These are phyloP conservation scores for Cercophora newfieldiana DNA, from an alignment of 495 filamentous ascomycete species.

Conservation along the genomic window DNA sequence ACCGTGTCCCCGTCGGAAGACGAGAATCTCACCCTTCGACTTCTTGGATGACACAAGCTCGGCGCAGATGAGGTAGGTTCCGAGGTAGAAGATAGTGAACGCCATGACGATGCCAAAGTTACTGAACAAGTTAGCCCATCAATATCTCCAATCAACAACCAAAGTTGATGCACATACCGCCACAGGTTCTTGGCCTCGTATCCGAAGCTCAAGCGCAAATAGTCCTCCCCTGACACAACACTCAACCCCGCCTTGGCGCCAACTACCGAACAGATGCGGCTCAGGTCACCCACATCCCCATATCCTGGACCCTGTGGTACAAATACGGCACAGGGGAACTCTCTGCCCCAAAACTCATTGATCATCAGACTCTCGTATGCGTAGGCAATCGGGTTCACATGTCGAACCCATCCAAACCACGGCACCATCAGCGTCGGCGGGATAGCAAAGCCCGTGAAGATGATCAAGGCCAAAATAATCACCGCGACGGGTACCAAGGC, in stretches of 20 bases:
- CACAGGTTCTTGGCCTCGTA: slow-evolving; percentile 15
- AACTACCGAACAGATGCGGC: slow-evolving; percentile 5
- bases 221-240: slow-evolving; percentile 12
- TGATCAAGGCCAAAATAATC: slow-evolving; percentile 66
- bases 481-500: slow-evolving; percentile 69
- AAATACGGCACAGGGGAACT: slow-evolving; percentile 7
- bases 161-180: slow-evolving; percentile 6
- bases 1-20: slow-evolving; percentile 69
- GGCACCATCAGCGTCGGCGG: slow-evolving; percentile 69
- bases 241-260: neutral
- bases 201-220: slow-evolving; percentile 7
- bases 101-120: slow-evolving; percentile 73
- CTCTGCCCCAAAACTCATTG: slow-evolving; percentile 49
- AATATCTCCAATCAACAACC: neutral
- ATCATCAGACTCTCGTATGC: slow-evolving; percentile 67
- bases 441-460: slow-evolving; percentile 80
- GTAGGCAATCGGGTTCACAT: slow-evolving; percentile 77
- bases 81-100: slow-evolving; percentile 64
- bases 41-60: slow-evolving; percentile 69
- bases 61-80: slow-evolving; percentile 63
- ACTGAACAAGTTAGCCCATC: neutral
- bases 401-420: slow-evolving; percentile 77
- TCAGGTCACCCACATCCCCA: neutral
- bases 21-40: slow-evolving; percentile 77
- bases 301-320: slow-evolving; percentile 12